Base-by-base conservation (phyloP, 768 basidiomycete genomes). In the Mycena maculata region DNA sequence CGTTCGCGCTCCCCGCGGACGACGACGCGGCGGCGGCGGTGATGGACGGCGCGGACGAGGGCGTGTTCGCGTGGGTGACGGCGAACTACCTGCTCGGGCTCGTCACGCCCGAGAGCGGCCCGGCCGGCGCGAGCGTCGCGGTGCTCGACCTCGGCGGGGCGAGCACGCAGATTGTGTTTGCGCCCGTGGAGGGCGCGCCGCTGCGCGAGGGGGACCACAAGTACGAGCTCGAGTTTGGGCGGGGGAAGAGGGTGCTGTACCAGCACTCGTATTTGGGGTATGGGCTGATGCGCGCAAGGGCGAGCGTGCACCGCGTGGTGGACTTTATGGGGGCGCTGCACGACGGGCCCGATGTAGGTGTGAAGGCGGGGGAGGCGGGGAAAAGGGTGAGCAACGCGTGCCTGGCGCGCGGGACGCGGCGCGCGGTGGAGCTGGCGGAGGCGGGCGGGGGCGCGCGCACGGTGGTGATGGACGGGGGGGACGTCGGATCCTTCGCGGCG, bases 261-360 rank as follows among this genome's bases (percentile, higher is more conserved):
- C 98, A 99, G 81, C 97, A 99, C 75, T 99, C 97, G 60, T 98
- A 98, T 80, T 86, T 99, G 61, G 98, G 96, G 6, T 99, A 96
- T 79, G 98, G 98, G 13, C 83, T 98, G 33, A 98, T 95, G 95
- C 84, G 86, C 27, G 96, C 95, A 27, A 78, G 97, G 68, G 82
- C 85, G 77, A 89, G 91, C 75, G 92, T 98, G 15, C 95, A 99
- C 76, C 89, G 89, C 69, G 81, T 99, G 54, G 92, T 98, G 33
- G 91, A 93, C n/a, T 98, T 97, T 78, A 92, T 95, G 83, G 80
- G 83, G 7, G 79, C 84, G 9, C 71, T 91, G 56, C 80, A 54
- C 31, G 44, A 28, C 31, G 31, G 22, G 31, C 20, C n/a, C 33
- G n/a, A n/a, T n/a, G n/a, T n/a, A n/a, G n/a, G n/a, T n/a, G 49